Conservation (phyloP, 1,284 basidiomycete genomes). For the Mycosarcoma maydis region DNA sequence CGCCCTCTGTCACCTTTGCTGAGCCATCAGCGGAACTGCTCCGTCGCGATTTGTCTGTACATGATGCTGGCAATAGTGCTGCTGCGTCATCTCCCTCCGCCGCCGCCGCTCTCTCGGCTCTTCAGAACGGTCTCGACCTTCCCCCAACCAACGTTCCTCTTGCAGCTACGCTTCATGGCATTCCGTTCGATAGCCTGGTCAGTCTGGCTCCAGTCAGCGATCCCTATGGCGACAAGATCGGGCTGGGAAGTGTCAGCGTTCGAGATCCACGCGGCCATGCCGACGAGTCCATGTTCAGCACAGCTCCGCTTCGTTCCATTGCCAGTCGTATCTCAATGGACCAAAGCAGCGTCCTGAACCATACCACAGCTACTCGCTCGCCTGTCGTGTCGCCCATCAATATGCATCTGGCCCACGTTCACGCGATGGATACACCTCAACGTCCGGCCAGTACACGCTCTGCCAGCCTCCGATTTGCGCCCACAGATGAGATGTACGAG, state of each 20-base stretch:
- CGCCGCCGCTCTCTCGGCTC: conserved; percentile 13
- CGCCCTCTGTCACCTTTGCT: conserved; percentile 43
- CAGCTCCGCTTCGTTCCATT: conserved; percentile 28
- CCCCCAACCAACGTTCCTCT: conserved; percentile 23
- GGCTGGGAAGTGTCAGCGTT: conserved; percentile 51
- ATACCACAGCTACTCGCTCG: conserved; percentile 20
- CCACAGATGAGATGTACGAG: conserved; percentile 32
- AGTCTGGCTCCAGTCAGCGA: conserved; percentile 80
- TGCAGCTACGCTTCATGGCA: conserved; percentile 71
- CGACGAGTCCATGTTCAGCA: conserved; percentile 30
- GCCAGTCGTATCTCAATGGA: conserved; percentile 40
- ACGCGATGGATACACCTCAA: conserved; percentile 29
- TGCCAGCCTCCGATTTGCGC: conserved; percentile 52
- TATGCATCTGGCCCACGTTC: conserved; percentile 25
- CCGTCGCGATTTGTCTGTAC: conserved; percentile 5
- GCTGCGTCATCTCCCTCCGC: background rate
- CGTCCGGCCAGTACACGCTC: conserved; percentile 42
- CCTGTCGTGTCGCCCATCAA: conserved; percentile 26
- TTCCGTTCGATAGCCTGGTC: conserved; percentile 83
- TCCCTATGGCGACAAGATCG: conserved; percentile 70
- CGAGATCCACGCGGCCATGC: conserved; percentile 36
- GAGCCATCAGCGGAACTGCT: conserved; percentile 15
- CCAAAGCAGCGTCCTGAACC: conserved; percentile 38
- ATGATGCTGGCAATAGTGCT: conserved; percentile 1
- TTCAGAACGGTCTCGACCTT: conserved; percentile 35